Conservation (phyloP, 148 eudicot genomes). For the Amaranthus hypochondriacus region DNA sequence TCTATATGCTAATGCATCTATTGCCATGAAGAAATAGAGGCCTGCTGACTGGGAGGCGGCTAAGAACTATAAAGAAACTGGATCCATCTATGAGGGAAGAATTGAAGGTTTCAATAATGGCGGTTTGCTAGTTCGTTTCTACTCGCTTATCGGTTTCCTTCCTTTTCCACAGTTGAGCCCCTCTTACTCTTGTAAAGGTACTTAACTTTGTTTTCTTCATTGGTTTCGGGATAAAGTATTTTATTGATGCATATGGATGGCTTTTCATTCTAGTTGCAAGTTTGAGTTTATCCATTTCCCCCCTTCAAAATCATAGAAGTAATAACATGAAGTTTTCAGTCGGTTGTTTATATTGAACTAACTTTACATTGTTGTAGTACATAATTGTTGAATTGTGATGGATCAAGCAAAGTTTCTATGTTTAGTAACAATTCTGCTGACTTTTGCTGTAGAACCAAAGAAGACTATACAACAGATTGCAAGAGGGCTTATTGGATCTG, state of each 20-base stretch:
- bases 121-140: slow-evolving; percentile 76
- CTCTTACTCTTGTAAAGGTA: slow-evolving; percentile 75
- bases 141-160: slow-evolving; percentile 92
- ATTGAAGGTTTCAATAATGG: slow-evolving; percentile 82
- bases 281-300: no score
- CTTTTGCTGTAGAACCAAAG: slow-evolving; percentile 53
- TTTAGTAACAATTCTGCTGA: slow-evolving; percentile 13
- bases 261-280: no score
- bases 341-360: background rate
- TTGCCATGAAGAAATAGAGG: slow-evolving; percentile 77
- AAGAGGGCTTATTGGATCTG: slow-evolving; percentile 61
- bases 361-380: background rate
- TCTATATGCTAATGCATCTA: slow-evolving; percentile 38
- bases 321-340: background rate
- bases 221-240: background rate
- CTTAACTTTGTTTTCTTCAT: slow-evolving; percentile 2
- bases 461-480: slow-evolving; percentile 76
- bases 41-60: slow-evolving; percentile 93
- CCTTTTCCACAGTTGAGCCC: slow-evolving; percentile 86
- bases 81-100: slow-evolving; percentile 63
- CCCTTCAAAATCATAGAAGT: no score
- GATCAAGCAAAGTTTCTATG: background rate
- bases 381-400: background rate
- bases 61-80: slow-evolving; percentile 51
- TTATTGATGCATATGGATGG: no score